These are phyloP conservation scores for Aspergillus incahuasiensis DNA, from an alignment of 495 filamentous ascomycete genomes.

Conservation along the genomic window DNA sequence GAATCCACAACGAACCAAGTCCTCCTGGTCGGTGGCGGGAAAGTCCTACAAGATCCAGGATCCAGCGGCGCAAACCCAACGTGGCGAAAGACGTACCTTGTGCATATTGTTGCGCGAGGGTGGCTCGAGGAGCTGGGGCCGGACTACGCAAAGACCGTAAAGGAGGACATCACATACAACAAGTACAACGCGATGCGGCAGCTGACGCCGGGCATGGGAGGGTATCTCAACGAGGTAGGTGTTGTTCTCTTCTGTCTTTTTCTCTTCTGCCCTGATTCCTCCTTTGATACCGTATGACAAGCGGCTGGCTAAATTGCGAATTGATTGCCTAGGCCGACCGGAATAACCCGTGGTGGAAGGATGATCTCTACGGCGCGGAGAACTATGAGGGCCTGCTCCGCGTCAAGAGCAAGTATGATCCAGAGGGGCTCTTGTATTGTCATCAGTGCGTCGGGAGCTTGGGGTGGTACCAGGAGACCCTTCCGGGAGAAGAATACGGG, in stretches of 20 bases:
- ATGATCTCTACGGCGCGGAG: conserved; percentile 16
- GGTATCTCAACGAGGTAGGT: conserved; percentile 37
- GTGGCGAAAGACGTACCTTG: conserved; percentile 39
- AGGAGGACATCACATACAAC: conserved; percentile 45
- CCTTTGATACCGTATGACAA: too few species aligned
- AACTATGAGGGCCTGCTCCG: conserved; percentile 33
- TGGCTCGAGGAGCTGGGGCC: conserved; percentile 31
- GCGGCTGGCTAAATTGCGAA: too few species aligned
- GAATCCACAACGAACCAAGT: conserved; percentile 29
- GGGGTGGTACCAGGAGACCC: conserved; percentile 23
- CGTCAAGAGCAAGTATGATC: conserved; percentile 52
- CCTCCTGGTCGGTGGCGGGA: conserved; percentile 34
- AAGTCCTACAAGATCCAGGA: conserved; percentile 23
- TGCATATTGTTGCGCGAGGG: conserved; percentile 32
- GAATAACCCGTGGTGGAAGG: conserved; percentile 14
- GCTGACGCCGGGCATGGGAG: conserved; percentile 31
- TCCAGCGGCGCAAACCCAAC: conserved; percentile 39
- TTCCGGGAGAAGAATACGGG: conserved; percentile 11
- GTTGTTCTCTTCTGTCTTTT: too few species aligned
- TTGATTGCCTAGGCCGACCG: conserved; percentile 16
- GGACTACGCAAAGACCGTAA: conserved; percentile 32
- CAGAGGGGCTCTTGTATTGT: conserved; percentile 47
- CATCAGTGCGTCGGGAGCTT: conserved; percentile 48
- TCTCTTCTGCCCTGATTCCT: too few species aligned
- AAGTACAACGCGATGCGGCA: conserved; percentile 41